Conservation (phyloP, 257 asterid species). For the Striga asiatica region DNA sequence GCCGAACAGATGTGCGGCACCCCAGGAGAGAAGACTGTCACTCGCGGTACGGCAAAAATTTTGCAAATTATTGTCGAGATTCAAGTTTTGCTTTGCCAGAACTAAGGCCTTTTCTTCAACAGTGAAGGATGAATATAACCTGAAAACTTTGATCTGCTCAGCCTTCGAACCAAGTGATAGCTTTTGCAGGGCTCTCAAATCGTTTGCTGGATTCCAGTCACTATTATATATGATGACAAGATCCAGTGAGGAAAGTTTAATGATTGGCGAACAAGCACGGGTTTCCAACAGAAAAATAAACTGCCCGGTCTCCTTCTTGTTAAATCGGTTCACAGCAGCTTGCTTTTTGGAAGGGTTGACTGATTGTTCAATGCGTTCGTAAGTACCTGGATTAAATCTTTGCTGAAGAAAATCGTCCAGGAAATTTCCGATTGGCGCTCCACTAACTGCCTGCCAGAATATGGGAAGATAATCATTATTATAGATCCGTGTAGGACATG, state of each 20-base stretch:
- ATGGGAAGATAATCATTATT: slow-evolving; percentile 11
- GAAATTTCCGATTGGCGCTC: slow-evolving; percentile 42
- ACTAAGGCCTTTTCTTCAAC: slow-evolving; percentile 66
- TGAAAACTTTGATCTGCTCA: slow-evolving; percentile 54
- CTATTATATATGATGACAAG: slow-evolving; percentile 51
- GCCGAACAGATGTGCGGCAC: slow-evolving; percentile 54
- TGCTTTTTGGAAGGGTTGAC: slow-evolving; percentile 38
- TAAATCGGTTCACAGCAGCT: slow-evolving; percentile 63
- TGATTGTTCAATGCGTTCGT: slow-evolving; percentile 53
- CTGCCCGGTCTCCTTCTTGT: slow-evolving; percentile 44
- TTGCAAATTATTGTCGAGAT: slow-evolving; percentile 40
- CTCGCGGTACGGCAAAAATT: slow-evolving; percentile 30
- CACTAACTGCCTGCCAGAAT: slow-evolving; percentile 36
- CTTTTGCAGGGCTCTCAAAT: slow-evolving; percentile 56
- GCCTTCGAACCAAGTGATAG: slow-evolving; percentile 44
- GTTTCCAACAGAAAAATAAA: slow-evolving; percentile 76
- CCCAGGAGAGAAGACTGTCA: slow-evolving; percentile 69
- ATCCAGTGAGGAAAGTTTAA: slow-evolving; percentile 57
- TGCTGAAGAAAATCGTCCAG: slow-evolving; percentile 59
- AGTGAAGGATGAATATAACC: slow-evolving; percentile 70
- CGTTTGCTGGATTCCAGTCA: slow-evolving; percentile 72
- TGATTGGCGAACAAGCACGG: slow-evolving; percentile 59
- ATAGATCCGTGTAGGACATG: slow-evolving; percentile 6
- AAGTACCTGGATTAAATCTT: slow-evolving; percentile 53
- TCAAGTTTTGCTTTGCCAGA: slow-evolving; percentile 46